Evolutionary conservation across 345 rosid genomes (phyloP).

Genomic region (Lumnitzera littorea): DNA sequence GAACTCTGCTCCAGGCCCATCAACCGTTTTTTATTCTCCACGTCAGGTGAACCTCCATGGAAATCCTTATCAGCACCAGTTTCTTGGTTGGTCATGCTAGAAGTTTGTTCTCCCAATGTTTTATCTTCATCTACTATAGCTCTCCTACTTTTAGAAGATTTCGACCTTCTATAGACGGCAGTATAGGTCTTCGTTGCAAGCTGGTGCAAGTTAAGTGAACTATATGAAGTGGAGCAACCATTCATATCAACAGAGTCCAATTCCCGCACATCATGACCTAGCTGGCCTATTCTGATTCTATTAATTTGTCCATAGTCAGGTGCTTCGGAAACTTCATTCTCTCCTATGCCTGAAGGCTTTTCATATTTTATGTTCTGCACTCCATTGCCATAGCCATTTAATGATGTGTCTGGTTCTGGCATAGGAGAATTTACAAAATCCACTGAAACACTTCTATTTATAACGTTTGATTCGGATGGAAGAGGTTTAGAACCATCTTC

Average conservation of each 20-base stretch:
- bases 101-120: slow-evolving; percentile 33
- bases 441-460: slow-evolving; percentile 26
- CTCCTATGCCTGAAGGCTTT: slow-evolving; percentile 24
- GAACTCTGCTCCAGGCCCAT: slow-evolving; percentile 24
- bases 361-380: slow-evolving; percentile 20
- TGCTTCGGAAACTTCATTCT: slow-evolving; percentile 22
- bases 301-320: slow-evolving; percentile 15
- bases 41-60: slow-evolving; percentile 30
- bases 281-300: slow-evolving; percentile 21
- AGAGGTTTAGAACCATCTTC: slow-evolving; percentile 30
- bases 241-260: slow-evolving; percentile 27
- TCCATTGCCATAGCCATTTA: slow-evolving; percentile 26
- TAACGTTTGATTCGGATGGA: slow-evolving; percentile 40
- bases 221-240: slow-evolving; percentile 21
- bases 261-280: slow-evolving; percentile 22
- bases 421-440: slow-evolving; percentile 28
- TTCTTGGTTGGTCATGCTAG: slow-evolving; percentile 31
- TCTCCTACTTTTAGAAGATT: slow-evolving; percentile 40
- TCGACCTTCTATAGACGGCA: slow-evolving; percentile 78
- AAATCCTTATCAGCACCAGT: slow-evolving; percentile 23
- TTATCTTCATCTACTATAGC: slow-evolving; percentile 20
- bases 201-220: slow-evolving; percentile 18
- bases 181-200: slow-evolving; percentile 57
- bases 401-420: slow-evolving; percentile 20
- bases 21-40: slow-evolving; percentile 24